A percentile compares a stretch with the other conserved stretches of the same genome.
phyloP scores from a whole-genome alignment of 306 rosid genomes.

The Castanopsis chinensis region DNA sequence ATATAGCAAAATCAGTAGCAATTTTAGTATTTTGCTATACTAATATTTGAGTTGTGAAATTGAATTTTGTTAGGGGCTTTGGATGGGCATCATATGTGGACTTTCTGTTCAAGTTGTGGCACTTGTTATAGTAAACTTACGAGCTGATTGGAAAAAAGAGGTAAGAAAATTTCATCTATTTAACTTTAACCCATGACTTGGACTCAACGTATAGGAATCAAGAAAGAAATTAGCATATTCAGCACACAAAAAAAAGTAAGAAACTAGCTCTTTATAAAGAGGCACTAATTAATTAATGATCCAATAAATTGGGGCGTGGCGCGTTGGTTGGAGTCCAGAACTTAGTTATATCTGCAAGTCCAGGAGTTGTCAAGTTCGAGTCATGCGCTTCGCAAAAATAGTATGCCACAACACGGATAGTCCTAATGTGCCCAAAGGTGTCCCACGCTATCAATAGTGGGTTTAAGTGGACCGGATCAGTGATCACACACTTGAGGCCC shows the following conservation, averaged over 20 bases:
- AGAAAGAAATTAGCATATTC: neutral
- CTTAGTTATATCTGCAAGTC: rapidly evolving
- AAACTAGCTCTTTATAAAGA: neutral
- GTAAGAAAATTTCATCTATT: slow-evolving; percentile 14
- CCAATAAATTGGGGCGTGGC: neutral
- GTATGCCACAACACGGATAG: rapidly evolving
- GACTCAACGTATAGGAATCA: neutral
- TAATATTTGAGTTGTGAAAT: neutral
- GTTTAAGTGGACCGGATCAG: too few relatives aligned
- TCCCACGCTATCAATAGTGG: rapidly evolving
- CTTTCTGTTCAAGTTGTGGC: slow-evolving; percentile 50
- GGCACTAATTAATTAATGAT: neutral
- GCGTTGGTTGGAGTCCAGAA: rapidly evolving
- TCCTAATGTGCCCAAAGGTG: rapidly evolving
- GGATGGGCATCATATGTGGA: slow-evolving; percentile 67
- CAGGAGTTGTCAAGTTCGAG: rapidly evolving
- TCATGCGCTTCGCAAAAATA: too few relatives aligned
- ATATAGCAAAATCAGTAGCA: too few relatives aligned
- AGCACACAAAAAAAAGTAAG: neutral
- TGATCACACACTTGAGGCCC: too few relatives aligned
- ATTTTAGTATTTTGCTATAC: too few relatives aligned
- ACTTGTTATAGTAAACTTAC: slow-evolving; percentile 30
- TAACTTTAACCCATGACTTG: neutral
- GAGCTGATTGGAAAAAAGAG: slow-evolving; percentile 49
- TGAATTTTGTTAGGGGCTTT: slow-evolving; percentile 43